phyloP scores from a whole-genome alignment of 108 stramenopile species.

The Pseudonitzschia multiseries region DNA sequence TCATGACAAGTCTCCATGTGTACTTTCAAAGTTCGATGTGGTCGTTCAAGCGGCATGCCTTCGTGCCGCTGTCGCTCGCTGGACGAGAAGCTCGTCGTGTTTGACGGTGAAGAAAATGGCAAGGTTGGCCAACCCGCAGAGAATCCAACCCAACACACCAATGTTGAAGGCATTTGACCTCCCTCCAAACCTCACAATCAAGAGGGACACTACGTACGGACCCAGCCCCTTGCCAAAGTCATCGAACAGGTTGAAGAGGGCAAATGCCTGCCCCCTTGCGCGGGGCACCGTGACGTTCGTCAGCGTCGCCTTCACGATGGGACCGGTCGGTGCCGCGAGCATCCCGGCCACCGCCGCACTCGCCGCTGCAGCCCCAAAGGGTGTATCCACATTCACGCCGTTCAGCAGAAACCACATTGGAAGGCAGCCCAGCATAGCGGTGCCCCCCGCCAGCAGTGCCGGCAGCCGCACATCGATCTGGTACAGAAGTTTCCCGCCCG shows the following conservation, averaged over 20 bases:
- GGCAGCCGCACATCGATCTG: conserved; percentile 59
- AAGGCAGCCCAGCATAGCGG: conserved; percentile 60
- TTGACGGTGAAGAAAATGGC: conserved; percentile 65
- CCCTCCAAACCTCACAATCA: conserved; percentile 63
- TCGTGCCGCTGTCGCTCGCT: conserved; percentile 10
- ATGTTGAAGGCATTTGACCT: conserved; percentile 71
- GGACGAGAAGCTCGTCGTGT: conserved; percentile 58
- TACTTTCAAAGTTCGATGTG: too few relatives aligned
- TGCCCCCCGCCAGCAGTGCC: conserved; percentile 55
- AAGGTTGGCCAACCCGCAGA: conserved; percentile 73
- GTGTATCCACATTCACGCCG: conserved; percentile 29
- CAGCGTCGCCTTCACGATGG: conserved; percentile 75
- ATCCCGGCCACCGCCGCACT: conserved; percentile 55
- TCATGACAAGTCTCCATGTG: too few relatives aligned
- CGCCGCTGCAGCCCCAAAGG: conserved; percentile 26
- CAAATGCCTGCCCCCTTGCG: conserved; percentile 76
- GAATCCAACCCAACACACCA: conserved; percentile 68
- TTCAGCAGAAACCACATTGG: conserved; percentile 77
- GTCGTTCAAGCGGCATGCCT: neutral
- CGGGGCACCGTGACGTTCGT: conserved; percentile 83
- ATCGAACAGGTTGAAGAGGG: conserved; percentile 76
- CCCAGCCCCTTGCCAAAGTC: conserved; percentile 89
- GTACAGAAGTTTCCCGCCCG: conserved; percentile 61
- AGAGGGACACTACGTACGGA: conserved; percentile 70
- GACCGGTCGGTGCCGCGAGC: conserved; percentile 65